Percentiles rank a stretch among this genome's conserved stretches.
phyloP scores from a whole-genome alignment of 306 rosid genomes.

The Inga oerstediana region DNA sequence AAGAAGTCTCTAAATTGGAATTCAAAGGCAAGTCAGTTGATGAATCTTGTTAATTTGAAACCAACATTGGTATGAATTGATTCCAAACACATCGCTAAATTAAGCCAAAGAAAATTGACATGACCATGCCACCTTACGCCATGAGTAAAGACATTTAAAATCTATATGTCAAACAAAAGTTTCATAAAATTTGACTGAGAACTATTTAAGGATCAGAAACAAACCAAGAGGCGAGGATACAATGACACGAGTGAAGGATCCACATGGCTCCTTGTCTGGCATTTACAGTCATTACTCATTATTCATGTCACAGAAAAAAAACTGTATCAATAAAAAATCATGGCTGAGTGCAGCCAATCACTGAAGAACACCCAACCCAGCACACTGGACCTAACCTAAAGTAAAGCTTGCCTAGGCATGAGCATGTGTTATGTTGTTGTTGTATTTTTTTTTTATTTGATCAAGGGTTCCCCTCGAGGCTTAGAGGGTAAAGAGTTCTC shows the following conservation, averaged over 20 bases:
- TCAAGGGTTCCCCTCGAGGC: too few relatives aligned
- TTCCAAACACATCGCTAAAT: not conserved
- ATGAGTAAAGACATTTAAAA: not conserved
- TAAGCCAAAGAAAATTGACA: not conserved
- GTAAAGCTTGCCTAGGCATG: not conserved
- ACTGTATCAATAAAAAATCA: not conserved
- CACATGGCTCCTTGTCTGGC: conserved; percentile 4
- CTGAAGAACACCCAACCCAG: not conserved
- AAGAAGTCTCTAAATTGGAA: not conserved
- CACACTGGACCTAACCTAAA: not conserved
- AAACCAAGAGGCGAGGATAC: not conserved
- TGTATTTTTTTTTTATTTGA: too few relatives aligned
- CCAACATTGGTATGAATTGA: not conserved
- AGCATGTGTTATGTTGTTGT: not conserved
- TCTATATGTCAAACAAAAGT: not conserved
- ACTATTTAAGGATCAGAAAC: not conserved
- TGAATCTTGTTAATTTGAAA: not conserved
- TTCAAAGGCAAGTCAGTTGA: conserved; percentile 3
- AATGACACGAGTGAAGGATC: not conserved
- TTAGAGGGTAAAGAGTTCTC: too few relatives aligned
- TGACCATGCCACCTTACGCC: not conserved
- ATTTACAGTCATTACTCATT: conserved; percentile 2
- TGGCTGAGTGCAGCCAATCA: not conserved
- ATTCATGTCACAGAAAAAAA: too few relatives aligned
- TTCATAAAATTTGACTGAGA: not conserved